Base-by-base conservation (phyloP, 768 basidiomycete genomes). In the Pulveroboletus ravenelii region DNA sequence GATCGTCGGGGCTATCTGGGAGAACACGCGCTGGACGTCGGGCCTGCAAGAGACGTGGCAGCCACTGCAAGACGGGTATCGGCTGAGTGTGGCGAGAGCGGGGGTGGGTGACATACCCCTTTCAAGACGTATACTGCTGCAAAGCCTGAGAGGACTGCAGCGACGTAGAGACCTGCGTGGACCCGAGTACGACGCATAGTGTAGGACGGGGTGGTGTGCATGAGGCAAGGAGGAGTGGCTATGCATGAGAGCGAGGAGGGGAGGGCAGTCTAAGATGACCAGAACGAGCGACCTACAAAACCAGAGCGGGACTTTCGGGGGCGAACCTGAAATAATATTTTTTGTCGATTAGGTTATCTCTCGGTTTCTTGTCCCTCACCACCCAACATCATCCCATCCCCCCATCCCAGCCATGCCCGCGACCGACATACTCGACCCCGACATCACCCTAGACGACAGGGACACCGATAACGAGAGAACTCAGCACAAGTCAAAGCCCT, bases 401-500 rank as follows among this genome's bases (percentile, higher is more conserved):
- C 2, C 10, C 30, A 37, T 1, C 13, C 14, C 29, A 6, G 32
- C 18, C 29, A 55, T 68, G 62, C 43, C 62, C 9, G 27, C 61
- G 12, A 50, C 64, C 10, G 64, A 67, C 47, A 63, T 55, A 25
- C 44, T 31, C 55, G 56, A 57, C n/a, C 1, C 37, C 23, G 62
- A 61, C 47, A 61, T 29, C 38, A 27, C 34, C 14, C 5, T 31
- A 8, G 61, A 62, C 40, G 55, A 58, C 18, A 60, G 59, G 38
- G 65, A 67, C 7, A 42, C 48, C 4, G 65, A 67, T 37, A 49
- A 37, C 45, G 65, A 67, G 36, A 49, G 48, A 40, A 40, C 52
- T 0, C 49, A 45, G 6, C 43, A 41, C 50, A 68, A 58, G 37
- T 58, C 54, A 45, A 71, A 69, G 54, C 47, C 62, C 3, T 70